phyloP scores from a whole-genome alignment of 2,329 filamentous ascomycete species.

The Coleophoma crateriformis region DNA sequence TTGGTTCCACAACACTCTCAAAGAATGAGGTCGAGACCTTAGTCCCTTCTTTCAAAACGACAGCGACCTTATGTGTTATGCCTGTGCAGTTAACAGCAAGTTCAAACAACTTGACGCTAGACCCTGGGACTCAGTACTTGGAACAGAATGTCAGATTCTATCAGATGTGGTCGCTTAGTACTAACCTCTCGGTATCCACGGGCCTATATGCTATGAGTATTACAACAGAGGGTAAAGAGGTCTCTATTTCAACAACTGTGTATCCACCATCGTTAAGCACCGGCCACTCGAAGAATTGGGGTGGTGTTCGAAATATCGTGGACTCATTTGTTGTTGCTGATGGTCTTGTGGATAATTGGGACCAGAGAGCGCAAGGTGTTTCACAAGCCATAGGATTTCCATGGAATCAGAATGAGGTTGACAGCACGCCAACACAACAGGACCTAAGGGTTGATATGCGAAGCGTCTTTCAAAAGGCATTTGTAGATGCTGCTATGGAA shows the following conservation, averaged over 20 bases:
- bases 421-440: neutral
- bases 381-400: neutral
- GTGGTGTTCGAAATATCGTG: constrained; percentile 7
- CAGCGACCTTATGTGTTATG: constrained; percentile 7
- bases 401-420: neutral
- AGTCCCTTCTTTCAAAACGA: neutral
- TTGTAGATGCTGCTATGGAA: neutral
- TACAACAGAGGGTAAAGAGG: constrained; percentile 5
- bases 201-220: constrained; percentile 27
- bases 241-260: neutral
- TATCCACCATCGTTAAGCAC: neutral
- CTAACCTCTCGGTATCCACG: constrained; percentile 37
- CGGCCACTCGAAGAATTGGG: neutral
- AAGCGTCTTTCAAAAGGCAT: neutral
- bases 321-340: constrained; percentile 23
- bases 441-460: neutral
- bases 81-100: constrained; percentile 7
- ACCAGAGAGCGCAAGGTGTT: constrained; percentile 6
- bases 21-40: neutral
- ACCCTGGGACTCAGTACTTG: constrained; percentile 21
- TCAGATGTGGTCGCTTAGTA: constrained; percentile 37
- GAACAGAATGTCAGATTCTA: constrained; percentile 36
- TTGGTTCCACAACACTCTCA: constrained; percentile 12
- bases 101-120: neutral
- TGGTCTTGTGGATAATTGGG: constrained; percentile 9